Evolutionary conservation across 192 early-diverging fungal species (phyloP).

Genomic region (Entrophospora sp.): DNA sequence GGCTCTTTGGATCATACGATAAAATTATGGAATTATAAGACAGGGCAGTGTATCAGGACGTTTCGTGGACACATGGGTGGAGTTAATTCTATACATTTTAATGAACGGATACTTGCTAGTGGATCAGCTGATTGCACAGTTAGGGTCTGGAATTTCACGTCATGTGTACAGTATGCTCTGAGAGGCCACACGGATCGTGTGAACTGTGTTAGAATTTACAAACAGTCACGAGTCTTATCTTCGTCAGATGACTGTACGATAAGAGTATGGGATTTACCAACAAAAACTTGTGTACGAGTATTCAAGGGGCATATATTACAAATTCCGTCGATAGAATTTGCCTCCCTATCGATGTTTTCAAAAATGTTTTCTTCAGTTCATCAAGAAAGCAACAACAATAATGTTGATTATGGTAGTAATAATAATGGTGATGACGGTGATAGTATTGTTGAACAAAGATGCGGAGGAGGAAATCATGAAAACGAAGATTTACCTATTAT

Average conservation of each 20-base stretch:
- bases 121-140: constrained; percentile 81
- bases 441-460: no score
- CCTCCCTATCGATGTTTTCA: no score
- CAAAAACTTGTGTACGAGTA: constrained; percentile 54
- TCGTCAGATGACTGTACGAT: constrained; percentile 85
- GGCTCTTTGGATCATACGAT: constrained; percentile 90
- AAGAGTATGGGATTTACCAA: constrained; percentile 75
- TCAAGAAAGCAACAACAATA: not conserved
- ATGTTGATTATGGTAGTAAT: not conserved
- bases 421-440: not conserved
- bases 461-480: no score
- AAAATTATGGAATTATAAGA: constrained; percentile 87
- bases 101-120: constrained; percentile 67
- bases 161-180: constrained; percentile 60
- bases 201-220: constrained; percentile 77
- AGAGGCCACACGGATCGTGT: constrained; percentile 86
- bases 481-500: constrained; percentile 35
- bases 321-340: constrained; percentile 59
- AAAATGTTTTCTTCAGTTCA: no score
- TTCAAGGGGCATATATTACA: constrained; percentile 68
- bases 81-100: constrained; percentile 79
- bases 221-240: constrained; percentile 59
- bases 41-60: constrained; percentile 78
- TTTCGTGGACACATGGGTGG: constrained; percentile 71
- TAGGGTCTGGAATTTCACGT: constrained; percentile 74